A percentile compares a stretch with the other conserved stretches of the same genome.
phyloP scores from a whole-genome alignment of 1,284 basidiomycete genomes.

The Moesziomyces sp. region DNA sequence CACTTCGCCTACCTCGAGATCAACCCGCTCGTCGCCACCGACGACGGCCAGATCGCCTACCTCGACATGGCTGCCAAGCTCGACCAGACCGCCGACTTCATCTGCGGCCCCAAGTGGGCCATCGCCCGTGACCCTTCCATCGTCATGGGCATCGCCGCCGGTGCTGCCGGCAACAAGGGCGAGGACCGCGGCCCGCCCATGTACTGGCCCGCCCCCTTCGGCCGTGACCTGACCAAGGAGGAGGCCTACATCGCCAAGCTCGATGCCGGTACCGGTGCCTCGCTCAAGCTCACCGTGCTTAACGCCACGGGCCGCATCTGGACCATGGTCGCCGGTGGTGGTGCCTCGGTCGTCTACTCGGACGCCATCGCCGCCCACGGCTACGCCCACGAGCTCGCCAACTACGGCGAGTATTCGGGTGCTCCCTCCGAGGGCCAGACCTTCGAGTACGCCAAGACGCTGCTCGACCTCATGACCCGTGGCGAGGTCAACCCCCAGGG shows the following conservation, averaged over 20 bases:
- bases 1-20: conserved; percentile 95
- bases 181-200: conserved; percentile 83
- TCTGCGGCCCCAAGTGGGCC: conserved; percentile 98
- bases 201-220: conserved; percentile 97
- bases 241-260: conserved; percentile 99
- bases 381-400: conserved; percentile 95
- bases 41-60: conserved; percentile 87
- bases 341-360: conserved; percentile 80
- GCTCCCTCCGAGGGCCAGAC: conserved; percentile 98
- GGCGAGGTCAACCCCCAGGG: conserved; percentile 71
- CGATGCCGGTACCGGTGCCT: conserved; percentile 95
- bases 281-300: conserved; percentile 95
- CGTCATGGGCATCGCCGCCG: conserved; percentile 72
- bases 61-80: conserved; percentile 99
- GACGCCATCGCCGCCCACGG: conserved; percentile 97
- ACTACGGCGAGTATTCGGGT: conserved; percentile 99
- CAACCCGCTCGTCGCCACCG: conserved; percentile 96
- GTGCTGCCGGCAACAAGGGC: conserved; percentile 66
- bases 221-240: conserved; percentile 96
- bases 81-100: conserved; percentile 94
- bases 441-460: conserved; percentile 99
- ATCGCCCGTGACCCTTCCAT: conserved; percentile 89
- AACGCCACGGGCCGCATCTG: conserved; percentile 94
- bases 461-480: conserved; percentile 96
- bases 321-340: conserved; percentile 97